Evolutionary conservation across 768 basidiomycete species (phyloP).

Genomic region (Hygrocybe punicea): DNA sequence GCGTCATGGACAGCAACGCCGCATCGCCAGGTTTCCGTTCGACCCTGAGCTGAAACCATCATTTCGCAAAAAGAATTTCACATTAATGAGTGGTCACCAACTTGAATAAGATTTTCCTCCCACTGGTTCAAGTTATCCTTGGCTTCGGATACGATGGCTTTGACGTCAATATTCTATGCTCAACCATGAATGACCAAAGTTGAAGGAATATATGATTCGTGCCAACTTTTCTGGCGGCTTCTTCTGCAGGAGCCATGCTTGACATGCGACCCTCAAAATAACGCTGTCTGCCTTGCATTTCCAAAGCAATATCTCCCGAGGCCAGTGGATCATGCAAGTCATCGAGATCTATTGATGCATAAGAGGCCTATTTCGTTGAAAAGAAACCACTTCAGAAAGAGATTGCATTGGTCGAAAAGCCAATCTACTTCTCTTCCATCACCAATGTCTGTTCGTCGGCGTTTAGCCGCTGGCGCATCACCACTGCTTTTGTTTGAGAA

Average conservation of each 20-base stretch:
- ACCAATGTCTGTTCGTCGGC: conserved; percentile 46
- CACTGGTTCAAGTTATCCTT: conserved; percentile 51
- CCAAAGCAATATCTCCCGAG: conserved; percentile 68
- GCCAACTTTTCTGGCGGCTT: conserved; percentile 30
- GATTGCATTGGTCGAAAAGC: neutral
- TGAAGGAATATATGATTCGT: neutral
- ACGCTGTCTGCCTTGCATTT: conserved; percentile 82
- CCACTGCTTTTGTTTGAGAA: conserved; percentile 39
- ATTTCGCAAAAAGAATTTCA: neutral
- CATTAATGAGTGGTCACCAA: neutral
- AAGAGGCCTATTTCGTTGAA: conserved; percentile 32
- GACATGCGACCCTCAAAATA: conserved; percentile 71
- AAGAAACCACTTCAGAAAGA: conserved; percentile 2
- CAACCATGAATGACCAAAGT: neutral
- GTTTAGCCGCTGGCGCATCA: conserved; percentile 56
- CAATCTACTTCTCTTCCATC: conserved; percentile 42
- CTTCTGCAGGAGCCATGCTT: conserved; percentile 26
- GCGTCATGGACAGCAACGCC: conserved; percentile 71
- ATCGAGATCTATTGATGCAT: conserved; percentile 70
- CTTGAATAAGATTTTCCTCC: conserved; percentile 56
- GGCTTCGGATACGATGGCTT: conserved; percentile 46
- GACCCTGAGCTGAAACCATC: conserved; percentile 52
- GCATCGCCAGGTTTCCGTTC: conserved; percentile 66
- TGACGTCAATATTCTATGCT: conserved; percentile 47
- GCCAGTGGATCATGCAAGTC: conserved; percentile 73